Conservation (phyloP, 2,329 filamentous ascomycete species). For the Acrodontium crateriforme region DNA sequence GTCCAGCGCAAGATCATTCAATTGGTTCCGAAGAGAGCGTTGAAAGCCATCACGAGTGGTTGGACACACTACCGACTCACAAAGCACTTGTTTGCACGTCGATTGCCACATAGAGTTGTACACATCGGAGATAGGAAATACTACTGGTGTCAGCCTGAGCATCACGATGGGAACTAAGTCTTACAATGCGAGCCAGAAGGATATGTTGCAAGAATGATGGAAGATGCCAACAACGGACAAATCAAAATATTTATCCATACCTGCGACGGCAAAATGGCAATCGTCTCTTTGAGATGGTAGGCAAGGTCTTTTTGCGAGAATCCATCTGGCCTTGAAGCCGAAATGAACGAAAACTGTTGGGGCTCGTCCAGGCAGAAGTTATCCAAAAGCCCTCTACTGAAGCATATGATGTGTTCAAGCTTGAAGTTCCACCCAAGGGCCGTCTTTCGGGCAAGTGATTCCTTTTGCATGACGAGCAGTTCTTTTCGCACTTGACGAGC, state of each 20-base stretch:
- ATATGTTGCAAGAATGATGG: slow-evolving; percentile 15
- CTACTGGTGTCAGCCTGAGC: slow-evolving; percentile 1
- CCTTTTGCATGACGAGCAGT: neutral
- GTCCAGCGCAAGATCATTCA: too few relatives aligned
- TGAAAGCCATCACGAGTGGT: too few relatives aligned
- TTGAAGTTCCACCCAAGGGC: slow-evolving; percentile 5
- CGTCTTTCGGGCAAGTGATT: neutral
- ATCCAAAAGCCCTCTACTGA: slow-evolving; percentile 6
- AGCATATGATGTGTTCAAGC: slow-evolving; percentile 7
- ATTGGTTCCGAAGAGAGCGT: too few relatives aligned
- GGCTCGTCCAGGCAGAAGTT: slow-evolving; percentile 4
- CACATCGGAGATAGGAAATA: slow-evolving; percentile 3
- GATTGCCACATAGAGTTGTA: slow-evolving; percentile 3
- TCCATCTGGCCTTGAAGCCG: slow-evolving; percentile 8
- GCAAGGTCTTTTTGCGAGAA: slow-evolving; percentile 9
- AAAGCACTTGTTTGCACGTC: too few relatives aligned
- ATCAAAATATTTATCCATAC: too few relatives aligned
- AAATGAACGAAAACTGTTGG: slow-evolving; percentile 8
- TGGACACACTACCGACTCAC: too few relatives aligned
- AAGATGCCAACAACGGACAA: slow-evolving; percentile 14
- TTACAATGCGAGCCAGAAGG: slow-evolving; percentile 13
- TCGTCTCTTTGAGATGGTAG: slow-evolving; percentile 12
- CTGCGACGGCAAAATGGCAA: slow-evolving; percentile 12
- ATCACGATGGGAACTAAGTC: slow-evolving; percentile 1
- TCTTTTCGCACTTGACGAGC: too few relatives aligned